A percentile compares a stretch with the other conserved stretches of the same genome.
Conservation (phyloP, 441 rosid genomes). For the Gossypium schwendimanii region DNA sequence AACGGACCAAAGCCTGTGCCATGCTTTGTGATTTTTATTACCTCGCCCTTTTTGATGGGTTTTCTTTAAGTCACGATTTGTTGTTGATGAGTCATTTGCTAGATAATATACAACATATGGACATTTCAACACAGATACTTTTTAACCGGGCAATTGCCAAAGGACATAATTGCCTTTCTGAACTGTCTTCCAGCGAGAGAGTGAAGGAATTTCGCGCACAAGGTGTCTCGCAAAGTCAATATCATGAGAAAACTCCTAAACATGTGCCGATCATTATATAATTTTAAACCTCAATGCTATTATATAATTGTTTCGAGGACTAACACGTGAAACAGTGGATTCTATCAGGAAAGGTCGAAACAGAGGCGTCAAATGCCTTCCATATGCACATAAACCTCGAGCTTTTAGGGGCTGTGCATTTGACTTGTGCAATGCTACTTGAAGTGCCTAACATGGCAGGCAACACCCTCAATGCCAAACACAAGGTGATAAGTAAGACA, state of each 20-base stretch:
- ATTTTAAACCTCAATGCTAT: neutral
- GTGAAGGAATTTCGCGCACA: slow-evolving; percentile 72
- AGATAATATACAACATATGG: slow-evolving; percentile 56
- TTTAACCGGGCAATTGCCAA: slow-evolving; percentile 71
- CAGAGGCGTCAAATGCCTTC: slow-evolving; percentile 67
- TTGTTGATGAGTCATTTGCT: slow-evolving; percentile 62
- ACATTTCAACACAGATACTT: slow-evolving; percentile 64
- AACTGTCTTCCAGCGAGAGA: slow-evolving; percentile 54
- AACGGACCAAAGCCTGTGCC: slow-evolving; percentile 72
- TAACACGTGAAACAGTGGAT: neutral
- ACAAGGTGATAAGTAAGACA: slow-evolving; percentile 55
- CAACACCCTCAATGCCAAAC: slow-evolving; percentile 40
- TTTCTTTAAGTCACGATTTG: slow-evolving; percentile 50
- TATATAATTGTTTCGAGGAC: neutral
- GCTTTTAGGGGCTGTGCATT: slow-evolving; percentile 61
- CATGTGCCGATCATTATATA: slow-evolving; percentile 29
- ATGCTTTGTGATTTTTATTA: slow-evolving; percentile 67
- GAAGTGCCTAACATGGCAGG: slow-evolving; percentile 69
- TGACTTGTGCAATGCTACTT: slow-evolving; percentile 59
- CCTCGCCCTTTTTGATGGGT: slow-evolving; percentile 52
- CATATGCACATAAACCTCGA: slow-evolving; percentile 74
- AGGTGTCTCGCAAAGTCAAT: slow-evolving; percentile 60
- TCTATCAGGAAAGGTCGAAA: slow-evolving; percentile 52
- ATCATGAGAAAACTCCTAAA: slow-evolving; percentile 69
- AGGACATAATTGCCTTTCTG: slow-evolving; percentile 54